Evolutionary conservation across 345 rosid genomes (phyloP), one percentile per base, ranked within the genome.

Genomic region (Linum lewisii): DNA sequence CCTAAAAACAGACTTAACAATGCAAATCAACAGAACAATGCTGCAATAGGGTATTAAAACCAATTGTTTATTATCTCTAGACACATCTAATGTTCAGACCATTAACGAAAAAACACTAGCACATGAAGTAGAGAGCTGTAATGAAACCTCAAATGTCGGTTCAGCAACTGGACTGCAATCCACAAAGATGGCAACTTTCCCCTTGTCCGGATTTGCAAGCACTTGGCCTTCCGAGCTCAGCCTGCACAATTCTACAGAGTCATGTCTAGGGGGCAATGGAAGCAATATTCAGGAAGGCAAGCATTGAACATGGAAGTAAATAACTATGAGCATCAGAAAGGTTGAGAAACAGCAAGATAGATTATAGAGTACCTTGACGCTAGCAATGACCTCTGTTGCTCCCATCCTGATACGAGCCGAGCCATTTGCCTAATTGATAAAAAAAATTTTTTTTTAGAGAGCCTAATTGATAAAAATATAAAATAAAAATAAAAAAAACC

Each of bases 81-180:
- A n/a, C n/a, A n/a, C n/a, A n/a, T n/a, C n/a, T n/a, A n/a, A n/a
- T n/a, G n/a, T n/a, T n/a, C n/a, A n/a, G n/a, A n/a, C n/a, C n/a
- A n/a, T n/a, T n/a, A 37, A 36, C 14, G 53, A n/a, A 62, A 4
- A 0, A 21, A 21, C 15, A 5, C 22, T 52, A 26, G 59, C 8
- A 14, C 1, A 37, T 19, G 21, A 55, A 54, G 47, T 24, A 29
- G 22, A 42, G 51, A 71, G 59, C 5, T 44, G 69, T 51, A 72
- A 8, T 15, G 7, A 47, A 62, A 89, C 97, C 97, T 83, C 92
- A 65, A 85, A 89, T 37, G 71, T 77, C 29, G 97, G 97, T 60
- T 85, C 94, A 0, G 90, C 91, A 9, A 87, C 84, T 21, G 97
- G 82, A 77, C 99, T 87, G 69, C 95, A 89, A 77, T 85, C 91